Base-by-base conservation (phyloP, 345 rosid genomes). In the Leavenworthia alabamica region DNA sequence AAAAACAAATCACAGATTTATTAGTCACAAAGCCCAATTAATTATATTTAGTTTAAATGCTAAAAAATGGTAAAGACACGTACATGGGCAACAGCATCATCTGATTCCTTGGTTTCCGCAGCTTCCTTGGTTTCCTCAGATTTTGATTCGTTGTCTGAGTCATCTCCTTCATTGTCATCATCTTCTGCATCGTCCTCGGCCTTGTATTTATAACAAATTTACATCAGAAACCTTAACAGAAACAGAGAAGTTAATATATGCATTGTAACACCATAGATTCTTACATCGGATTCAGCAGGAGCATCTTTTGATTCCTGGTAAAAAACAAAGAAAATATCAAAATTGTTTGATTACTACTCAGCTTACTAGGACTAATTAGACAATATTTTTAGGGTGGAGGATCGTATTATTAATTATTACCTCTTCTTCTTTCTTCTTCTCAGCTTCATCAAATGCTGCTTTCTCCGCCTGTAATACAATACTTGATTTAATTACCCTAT, bases 401-500 rank as follows among this genome's bases (percentile, higher is more conserved):
- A 24, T 33, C 11, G 12, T 14, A n/a, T n/a, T n/a, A n/a, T n/a
- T n/a, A n/a, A n/a, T n/a, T n/a, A 22, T 46, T 79, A 85, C 97
- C 98, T 89, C 98, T 45, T 82, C 94, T 37, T 79, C 89, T 64
- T 22, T 80, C 73, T 83, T 85, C 81, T 93, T 85, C 77, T 89
- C 97, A 8, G 82, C 85, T 77, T 87, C 97, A 0, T 93, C 99
- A 26, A 93, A 93, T 60, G 96, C 92, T 67, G 89, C 94, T 83
- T 93, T 93, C 83, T 47, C 53, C 3, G 53, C 53, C 53, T 46
- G 31, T 4, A 35, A 4, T 35, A 35, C 14, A 12, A 35, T 0
- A 4, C 6, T 12, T 4, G 13, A 12, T 11, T 35, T 4, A n/a
- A 35, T 11, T 35, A 35, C n/a, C n/a, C 37, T 33, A 11, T 4